Percentiles rank a stretch among this genome's conserved stretches.
Conservation (phyloP, 2,329 filamentous ascomycete genomes). For the Ascocoryne sarcoides region DNA sequence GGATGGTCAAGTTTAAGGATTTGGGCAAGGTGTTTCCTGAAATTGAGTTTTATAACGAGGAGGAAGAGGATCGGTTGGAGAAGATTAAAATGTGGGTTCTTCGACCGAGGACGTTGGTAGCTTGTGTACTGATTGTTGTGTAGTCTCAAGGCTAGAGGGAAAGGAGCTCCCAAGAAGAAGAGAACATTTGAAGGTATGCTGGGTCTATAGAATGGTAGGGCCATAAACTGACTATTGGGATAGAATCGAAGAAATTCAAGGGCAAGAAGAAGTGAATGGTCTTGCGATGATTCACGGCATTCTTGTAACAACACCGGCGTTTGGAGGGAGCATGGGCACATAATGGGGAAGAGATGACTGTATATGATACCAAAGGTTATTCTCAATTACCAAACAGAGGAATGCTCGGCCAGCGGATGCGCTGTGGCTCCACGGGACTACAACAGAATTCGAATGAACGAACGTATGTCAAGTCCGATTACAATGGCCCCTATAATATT, state of each 20-base stretch:
- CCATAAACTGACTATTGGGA: slow-evolving; percentile 6
- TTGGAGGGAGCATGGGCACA: no score
- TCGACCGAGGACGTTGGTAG: neutral
- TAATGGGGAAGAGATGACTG: no score
- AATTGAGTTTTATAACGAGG: slow-evolving; percentile 50
- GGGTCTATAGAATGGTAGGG: neutral
- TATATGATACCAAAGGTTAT: no score
- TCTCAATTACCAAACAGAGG: no score
- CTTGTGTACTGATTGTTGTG: slow-evolving; percentile 22
- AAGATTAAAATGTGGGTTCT: slow-evolving; percentile 53
- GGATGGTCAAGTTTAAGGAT: slow-evolving; percentile 53
- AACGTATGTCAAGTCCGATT: no score
- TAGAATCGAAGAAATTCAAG: slow-evolving; percentile 38
- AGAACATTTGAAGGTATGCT: slow-evolving; percentile 40
- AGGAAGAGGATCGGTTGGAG: slow-evolving; percentile 72
- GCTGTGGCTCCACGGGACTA: no score
- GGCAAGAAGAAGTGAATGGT: slow-evolving; percentile 35
- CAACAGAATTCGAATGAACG: no score
- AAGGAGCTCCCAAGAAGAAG: slow-evolving; percentile 88
- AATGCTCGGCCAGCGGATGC: no score
- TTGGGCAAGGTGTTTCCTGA: slow-evolving; percentile 51
- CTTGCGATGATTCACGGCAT: slow-evolving; percentile 21
- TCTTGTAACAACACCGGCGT: slow-evolving; percentile 25
- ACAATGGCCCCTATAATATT: no score
- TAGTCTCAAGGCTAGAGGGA: slow-evolving; percentile 71